phyloP scores from a whole-genome alignment of 2,329 filamentous ascomycete species.

The Talaromyces islandicus region DNA sequence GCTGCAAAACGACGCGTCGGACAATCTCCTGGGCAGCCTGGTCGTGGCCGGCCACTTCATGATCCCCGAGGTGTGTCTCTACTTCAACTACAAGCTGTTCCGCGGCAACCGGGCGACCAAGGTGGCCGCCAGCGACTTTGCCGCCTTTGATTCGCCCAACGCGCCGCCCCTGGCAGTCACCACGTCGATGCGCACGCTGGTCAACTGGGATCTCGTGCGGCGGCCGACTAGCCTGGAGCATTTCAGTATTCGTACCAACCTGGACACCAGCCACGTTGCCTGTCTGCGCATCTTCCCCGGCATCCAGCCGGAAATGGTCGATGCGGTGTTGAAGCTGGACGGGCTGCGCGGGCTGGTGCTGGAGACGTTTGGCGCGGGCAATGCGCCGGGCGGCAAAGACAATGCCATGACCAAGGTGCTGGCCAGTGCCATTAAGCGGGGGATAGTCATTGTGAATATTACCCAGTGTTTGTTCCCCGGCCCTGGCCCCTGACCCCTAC shows the following conservation, averaged over 20 bases:
- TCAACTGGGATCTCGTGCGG: conserved; percentile 72
- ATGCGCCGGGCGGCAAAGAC: conserved; percentile 76
- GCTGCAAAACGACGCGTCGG: conserved; percentile 83
- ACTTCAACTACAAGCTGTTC: conserved; percentile 88
- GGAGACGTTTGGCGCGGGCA: conserved; percentile 90
- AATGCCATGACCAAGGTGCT: conserved; percentile 74
- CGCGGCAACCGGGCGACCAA: conserved; percentile 85
- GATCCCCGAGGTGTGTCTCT: conserved; percentile 87
- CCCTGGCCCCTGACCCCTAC: background rate
- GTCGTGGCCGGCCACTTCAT: conserved; percentile 89
- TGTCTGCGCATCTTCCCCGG: conserved; percentile 87
- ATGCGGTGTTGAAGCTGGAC: conserved; percentile 72
- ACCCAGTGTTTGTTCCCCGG: conserved; percentile 70
- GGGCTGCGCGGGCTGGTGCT: conserved; percentile 74
- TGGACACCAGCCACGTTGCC: conserved; percentile 83
- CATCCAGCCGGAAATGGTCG: conserved; percentile 89
- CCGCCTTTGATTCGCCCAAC: conserved; percentile 87
- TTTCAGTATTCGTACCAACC: conserved; percentile 66
- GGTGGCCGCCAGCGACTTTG: conserved; percentile 77
- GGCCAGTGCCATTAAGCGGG: conserved; percentile 67
- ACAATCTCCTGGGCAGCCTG: conserved; percentile 81
- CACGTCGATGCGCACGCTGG: conserved; percentile 71
- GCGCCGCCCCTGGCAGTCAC: conserved; percentile 74
- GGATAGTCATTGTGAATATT: conserved; percentile 82
- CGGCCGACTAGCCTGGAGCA: conserved; percentile 67